Base-by-base conservation (phyloP, 768 basidiomycete species). In the Lentinula guzmanii region DNA sequence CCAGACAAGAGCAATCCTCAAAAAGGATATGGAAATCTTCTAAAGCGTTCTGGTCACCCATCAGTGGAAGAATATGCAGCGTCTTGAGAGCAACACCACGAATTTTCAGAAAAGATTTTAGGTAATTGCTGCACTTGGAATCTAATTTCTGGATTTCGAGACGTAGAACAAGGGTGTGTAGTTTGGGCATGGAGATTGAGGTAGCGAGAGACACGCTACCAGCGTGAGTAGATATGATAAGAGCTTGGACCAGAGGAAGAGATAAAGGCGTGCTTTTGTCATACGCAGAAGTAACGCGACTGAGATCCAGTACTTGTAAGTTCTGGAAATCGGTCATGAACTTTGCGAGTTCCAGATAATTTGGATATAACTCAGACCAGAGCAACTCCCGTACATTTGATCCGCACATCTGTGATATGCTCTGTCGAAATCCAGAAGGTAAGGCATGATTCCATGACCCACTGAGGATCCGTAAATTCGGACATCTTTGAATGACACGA, bases 251-350 rank as follows among this genome's bases (percentile, higher is more conserved):
- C 53, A 59, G 64, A n/a, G 81, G 79, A 34, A 84, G 72, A 9
- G 70, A 71, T 16, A 54, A 4, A 37, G 13, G 15, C 10, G 11
- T 11, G 46, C 72, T 71, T 16, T 54, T 1, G 13, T 5, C 21
- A 16, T 18, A 16, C 16, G 4, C 10, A 41, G 68, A 58, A 4
- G 61, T 65, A 55, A 77, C 74, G 69, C 77, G 73, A 28, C 79
- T 74, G 28, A 85, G 69, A 67, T 83, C 82, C 9, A 85, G 71
- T 48, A 78, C 71, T 37, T 76, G 75, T 60, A 84, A 67, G 5
- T 73, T 65, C 52, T 65, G 66, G 63, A 82, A 85, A 9, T 78
- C 70, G 9, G 69, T 70, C 9, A 82, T 63, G 56, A 79, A 79
- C 69, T 61, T 46, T 61, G 60, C 52, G 56, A 62, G 18, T 60